A percentile compares a stretch with the other conserved stretches of the same genome.
Conservation (phyloP, 2,329 filamentous ascomycete genomes). For the Alternaria hordeiaustralica region DNA sequence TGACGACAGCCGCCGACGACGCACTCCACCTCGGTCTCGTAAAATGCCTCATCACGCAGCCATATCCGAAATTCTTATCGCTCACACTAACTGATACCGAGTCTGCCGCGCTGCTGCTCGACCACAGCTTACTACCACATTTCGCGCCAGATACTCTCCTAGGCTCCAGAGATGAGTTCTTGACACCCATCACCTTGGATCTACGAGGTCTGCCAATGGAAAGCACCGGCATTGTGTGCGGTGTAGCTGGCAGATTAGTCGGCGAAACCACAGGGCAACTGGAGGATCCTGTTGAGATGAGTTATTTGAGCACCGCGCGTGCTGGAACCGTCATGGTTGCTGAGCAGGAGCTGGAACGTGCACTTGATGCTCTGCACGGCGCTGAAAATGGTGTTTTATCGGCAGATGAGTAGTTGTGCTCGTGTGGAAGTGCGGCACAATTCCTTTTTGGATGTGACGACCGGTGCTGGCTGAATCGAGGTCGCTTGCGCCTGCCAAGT, state of each 20-base stretch:
- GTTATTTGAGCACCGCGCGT: slow-evolving; percentile 86
- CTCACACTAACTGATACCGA: slow-evolving; percentile 76
- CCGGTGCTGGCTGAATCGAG: not conserved
- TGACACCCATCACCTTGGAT: slow-evolving; percentile 89
- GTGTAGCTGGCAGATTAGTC: slow-evolving; percentile 83
- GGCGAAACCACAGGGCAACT: slow-evolving; percentile 64
- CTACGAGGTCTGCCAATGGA: slow-evolving; percentile 81
- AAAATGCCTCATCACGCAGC: slow-evolving; percentile 55
- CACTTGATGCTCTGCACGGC: slow-evolving; percentile 70
- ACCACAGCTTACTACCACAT: slow-evolving; percentile 69
- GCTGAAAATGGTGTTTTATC: slow-evolving; percentile 36
- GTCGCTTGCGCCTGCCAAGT: not conserved
- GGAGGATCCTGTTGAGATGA: slow-evolving; percentile 71
- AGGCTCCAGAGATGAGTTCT: slow-evolving; percentile 72
- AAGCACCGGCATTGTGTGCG: slow-evolving; percentile 93
- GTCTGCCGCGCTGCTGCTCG: slow-evolving; percentile 74
- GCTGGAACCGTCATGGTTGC: slow-evolving; percentile 89
- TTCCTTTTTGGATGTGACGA: not conserved
- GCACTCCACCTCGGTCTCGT: slow-evolving; percentile 57
- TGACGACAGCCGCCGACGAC: slow-evolving; percentile 48
- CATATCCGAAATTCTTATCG: slow-evolving; percentile 72
- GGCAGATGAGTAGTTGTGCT: not conserved
- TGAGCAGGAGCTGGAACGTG: slow-evolving; percentile 74
- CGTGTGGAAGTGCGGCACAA: not conserved
- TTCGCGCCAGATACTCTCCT: slow-evolving; percentile 70